Percentiles rank a stretch among this genome's conserved stretches.
These are phyloP conservation scores for Thymus mandschuricus DNA, from an alignment of 257 asterid species.

Conservation along the genomic window DNA sequence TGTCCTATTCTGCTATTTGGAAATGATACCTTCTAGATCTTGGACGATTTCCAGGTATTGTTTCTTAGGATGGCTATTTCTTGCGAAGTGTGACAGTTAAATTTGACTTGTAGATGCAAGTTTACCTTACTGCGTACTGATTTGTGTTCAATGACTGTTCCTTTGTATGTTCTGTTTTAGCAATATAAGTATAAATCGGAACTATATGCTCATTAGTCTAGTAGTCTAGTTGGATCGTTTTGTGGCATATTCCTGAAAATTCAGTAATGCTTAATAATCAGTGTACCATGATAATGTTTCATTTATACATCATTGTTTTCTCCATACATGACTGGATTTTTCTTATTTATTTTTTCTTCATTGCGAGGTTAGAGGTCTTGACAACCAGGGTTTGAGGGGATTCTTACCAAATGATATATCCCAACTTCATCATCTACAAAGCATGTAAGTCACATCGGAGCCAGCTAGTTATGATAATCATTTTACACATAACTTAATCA, in stretches of 20 bases:
- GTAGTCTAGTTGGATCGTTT: not conserved
- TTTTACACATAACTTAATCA: slow-evolving; percentile 2
- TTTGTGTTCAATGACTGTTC: not conserved
- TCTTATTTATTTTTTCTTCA: slow-evolving; percentile 24
- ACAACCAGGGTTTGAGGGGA: slow-evolving; percentile 94
- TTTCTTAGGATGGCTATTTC: not conserved
- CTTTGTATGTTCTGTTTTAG: not conserved
- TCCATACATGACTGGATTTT: slow-evolving; percentile 1
- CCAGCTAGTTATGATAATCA: slow-evolving; percentile 23
- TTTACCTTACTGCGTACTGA: not conserved
- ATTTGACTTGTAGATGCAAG: slow-evolving; percentile 12
- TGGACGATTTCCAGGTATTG: not conserved
- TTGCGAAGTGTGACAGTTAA: not conserved
- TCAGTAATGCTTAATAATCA: not conserved
- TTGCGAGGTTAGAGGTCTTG: slow-evolving; percentile 75
- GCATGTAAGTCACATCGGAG: slow-evolving; percentile 72
- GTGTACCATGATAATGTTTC: not conserved
- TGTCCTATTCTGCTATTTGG: not conserved
- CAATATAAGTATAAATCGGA: not conserved
- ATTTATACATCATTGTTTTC: not conserved
- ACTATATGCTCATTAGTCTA: not conserved
- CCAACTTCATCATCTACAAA: slow-evolving; percentile 81
- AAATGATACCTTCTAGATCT: not conserved
- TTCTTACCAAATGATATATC: slow-evolving; percentile 76
- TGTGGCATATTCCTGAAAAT: not conserved